A percentile compares a stretch with the other conserved stretches of the same genome.
Conservation (phyloP, 2,329 filamentous ascomycete genomes). For the Botrytis hyacinthi region DNA sequence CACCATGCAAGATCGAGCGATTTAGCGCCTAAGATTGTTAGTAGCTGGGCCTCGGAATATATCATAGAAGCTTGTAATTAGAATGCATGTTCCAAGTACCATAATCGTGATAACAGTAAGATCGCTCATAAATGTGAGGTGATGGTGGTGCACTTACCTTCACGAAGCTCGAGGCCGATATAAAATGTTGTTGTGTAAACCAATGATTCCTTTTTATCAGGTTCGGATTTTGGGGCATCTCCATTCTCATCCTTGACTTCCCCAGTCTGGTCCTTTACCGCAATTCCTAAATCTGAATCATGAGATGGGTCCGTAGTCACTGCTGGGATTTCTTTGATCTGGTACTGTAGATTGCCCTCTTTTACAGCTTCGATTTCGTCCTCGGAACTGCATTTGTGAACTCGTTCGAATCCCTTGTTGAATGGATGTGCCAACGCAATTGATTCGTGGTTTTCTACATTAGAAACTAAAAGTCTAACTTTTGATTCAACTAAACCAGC, state of each 20-base stretch:
- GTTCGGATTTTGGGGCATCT: constrained; percentile 36
- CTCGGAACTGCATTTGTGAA: constrained; percentile 65
- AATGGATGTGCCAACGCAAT: constrained; percentile 86
- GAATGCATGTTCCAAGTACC: constrained; percentile 1
- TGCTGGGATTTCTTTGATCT: constrained; percentile 43
- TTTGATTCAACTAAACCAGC: constrained; percentile 93
- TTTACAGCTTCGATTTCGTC: constrained; percentile 61
- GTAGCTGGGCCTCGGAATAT: constrained; percentile 33
- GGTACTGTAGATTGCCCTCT: constrained; percentile 59
- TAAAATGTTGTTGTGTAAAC: constrained; percentile 93
- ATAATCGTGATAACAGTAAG: background rate
- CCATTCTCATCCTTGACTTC: constrained; percentile 38
- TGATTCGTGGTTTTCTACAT: constrained; percentile 74
- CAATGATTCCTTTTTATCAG: constrained; percentile 35
- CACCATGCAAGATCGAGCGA: constrained; percentile 76
- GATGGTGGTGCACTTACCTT: constrained; percentile 54
- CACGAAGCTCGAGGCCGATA: constrained; percentile 77
- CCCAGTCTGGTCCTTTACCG: constrained; percentile 40
- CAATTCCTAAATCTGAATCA: constrained; percentile 43
- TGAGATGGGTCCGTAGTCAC: constrained; percentile 42
- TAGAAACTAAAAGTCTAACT: constrained; percentile 78
- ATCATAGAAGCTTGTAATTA: background rate
- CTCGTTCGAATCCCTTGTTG: constrained; percentile 86
- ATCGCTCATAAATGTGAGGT: background rate
- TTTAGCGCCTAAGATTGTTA: constrained; percentile 56